phyloP scores from a whole-genome alignment of 805 yeast species.

The Spencermartinsiella europaea region DNA sequence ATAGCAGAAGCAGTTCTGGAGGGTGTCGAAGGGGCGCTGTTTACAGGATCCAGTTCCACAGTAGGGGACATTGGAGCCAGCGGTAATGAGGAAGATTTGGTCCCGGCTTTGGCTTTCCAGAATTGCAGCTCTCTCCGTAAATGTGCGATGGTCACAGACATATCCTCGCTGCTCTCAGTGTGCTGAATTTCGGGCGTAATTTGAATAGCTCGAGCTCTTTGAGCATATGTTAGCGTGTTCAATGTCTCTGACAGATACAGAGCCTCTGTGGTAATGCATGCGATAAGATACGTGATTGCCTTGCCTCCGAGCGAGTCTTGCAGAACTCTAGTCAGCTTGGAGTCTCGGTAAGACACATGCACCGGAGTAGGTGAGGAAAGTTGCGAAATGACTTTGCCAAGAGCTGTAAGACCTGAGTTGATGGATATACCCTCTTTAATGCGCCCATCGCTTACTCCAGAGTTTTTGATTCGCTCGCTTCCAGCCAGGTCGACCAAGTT shows the following conservation, averaged over 20 bases:
- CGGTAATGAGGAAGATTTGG: background rate
- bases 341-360: conserved; percentile 56
- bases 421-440: conserved; percentile 62
- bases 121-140: conserved; percentile 18
- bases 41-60: background rate
- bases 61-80: background rate
- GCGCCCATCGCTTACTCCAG: conserved; percentile 42
- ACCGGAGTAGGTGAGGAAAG: conserved; percentile 29
- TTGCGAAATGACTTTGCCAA: conserved; percentile 52
- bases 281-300: conserved; percentile 84
- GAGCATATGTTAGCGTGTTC: conserved; percentile 22
- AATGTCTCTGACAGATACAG: conserved; percentile 20
- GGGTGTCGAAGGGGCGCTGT: conserved; percentile 1
- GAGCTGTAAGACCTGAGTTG: conserved; percentile 59
- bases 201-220: conserved; percentile 24
- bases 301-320: conserved; percentile 85
- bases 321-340: conserved; percentile 63
- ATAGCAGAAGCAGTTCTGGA: background rate
- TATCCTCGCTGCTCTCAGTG: conserved; percentile 15
- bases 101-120: conserved; percentile 11
- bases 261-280: conserved; percentile 50
- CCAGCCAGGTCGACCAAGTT: conserved; percentile 70
- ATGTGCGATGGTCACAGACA: conserved; percentile 11
- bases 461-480: conserved; percentile 53
- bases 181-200: conserved; percentile 23